Evolutionary conservation across 1,139 yeast species (phyloP).

Genomic region (Scheffersomyces lignicola): DNA sequence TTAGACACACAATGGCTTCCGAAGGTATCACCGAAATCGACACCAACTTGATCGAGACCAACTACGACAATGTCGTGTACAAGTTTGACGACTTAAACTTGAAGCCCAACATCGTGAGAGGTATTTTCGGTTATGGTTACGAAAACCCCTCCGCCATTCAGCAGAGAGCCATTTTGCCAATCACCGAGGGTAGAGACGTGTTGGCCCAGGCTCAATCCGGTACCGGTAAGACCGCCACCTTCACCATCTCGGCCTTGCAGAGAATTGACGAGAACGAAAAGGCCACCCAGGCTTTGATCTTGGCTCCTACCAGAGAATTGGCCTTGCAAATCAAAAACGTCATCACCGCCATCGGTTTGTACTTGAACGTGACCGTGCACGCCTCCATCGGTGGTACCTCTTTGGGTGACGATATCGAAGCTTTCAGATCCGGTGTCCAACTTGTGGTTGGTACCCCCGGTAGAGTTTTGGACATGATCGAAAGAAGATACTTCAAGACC

Average conservation of each 20-base stretch:
- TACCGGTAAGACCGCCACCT: conserved; percentile 99
- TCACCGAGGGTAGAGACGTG: conserved; percentile 94
- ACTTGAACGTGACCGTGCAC: conserved; percentile 91
- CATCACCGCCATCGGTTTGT: conserved; percentile 89
- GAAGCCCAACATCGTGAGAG: conserved; percentile 76
- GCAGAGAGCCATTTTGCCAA: conserved; percentile 96
- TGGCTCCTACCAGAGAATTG: conserved; percentile 98
- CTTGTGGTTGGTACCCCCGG: conserved; percentile 99
- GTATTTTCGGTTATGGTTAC: conserved; percentile 96
- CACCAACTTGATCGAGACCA: conserved; percentile 84
- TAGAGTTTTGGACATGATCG: conserved; percentile 97
- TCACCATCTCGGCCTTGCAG: conserved; percentile 95
- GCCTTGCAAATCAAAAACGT: conserved; percentile 98
- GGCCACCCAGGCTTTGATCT: conserved; percentile 89
- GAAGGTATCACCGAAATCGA: conserved; percentile 82
- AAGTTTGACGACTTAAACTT: conserved; percentile 85
- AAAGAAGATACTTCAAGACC: conserved; percentile 88
- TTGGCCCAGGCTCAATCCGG: conserved; percentile 99
- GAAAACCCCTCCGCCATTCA: conserved; percentile 98
- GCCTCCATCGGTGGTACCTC: conserved; percentile 99
- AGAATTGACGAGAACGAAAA: conserved; percentile 78
- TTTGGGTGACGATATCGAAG: conserved; percentile 86
- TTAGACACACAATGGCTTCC: no score
- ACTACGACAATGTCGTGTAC: conserved; percentile 96
- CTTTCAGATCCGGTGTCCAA: conserved; percentile 91